Evolutionary conservation across 306 rosid genomes (phyloP).

Genomic region (Cicer chorassanicum): DNA sequence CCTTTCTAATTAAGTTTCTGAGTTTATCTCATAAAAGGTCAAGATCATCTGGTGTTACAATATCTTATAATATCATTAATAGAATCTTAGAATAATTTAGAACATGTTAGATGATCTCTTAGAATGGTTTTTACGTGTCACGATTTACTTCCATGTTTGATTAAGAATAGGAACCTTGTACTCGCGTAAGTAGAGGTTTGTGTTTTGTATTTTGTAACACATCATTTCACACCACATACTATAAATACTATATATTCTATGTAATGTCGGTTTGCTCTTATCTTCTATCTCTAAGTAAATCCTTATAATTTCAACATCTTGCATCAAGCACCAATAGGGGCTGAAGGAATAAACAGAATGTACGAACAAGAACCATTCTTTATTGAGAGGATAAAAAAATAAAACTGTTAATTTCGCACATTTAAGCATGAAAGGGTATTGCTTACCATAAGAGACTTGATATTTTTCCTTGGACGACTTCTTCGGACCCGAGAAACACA

Average conservation of each 20-base stretch:
- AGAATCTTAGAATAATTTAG: conserved; percentile 15
- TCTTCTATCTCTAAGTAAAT: conserved; percentile 24
- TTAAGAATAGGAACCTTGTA: neutral
- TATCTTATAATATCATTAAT: conserved; percentile 14
- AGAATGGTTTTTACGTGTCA: neutral
- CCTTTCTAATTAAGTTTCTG: no score
- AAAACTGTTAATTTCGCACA: conserved; percentile 8
- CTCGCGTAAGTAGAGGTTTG: neutral
- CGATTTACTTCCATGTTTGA: neutral
- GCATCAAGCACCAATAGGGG: conserved; percentile 37
- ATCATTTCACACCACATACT: conserved; percentile 2
- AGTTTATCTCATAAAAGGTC: conserved; percentile 15
- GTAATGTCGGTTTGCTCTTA: conserved; percentile 6
- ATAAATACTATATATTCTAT: conserved; percentile 22
- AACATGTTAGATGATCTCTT: neutral
- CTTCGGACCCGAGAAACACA: conserved; percentile 87
- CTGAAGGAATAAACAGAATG: conserved; percentile 24
- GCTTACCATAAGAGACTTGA: conserved; percentile 78
- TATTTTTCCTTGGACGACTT: conserved; percentile 89
- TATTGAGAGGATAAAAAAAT: conserved; percentile 28
- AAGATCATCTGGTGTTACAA: conserved; percentile 17
- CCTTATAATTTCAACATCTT: conserved; percentile 20
- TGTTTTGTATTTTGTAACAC: conserved; percentile 25
- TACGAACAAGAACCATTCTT: conserved; percentile 19
- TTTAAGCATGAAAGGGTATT: conserved; percentile 37